phyloP scores from a whole-genome alignment of 768 basidiomycete species.

The Auricularia cornea region DNA sequence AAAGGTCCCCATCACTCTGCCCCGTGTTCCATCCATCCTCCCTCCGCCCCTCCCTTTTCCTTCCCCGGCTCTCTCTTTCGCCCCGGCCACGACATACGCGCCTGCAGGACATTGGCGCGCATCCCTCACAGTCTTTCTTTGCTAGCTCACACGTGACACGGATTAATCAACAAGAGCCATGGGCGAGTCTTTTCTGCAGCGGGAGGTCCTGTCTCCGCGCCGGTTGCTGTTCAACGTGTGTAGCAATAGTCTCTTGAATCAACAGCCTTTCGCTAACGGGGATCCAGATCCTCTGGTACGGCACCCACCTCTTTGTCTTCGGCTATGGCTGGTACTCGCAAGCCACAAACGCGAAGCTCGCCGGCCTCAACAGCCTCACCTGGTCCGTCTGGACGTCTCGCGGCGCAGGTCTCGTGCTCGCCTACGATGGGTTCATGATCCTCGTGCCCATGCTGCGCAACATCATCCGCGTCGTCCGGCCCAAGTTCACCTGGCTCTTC shows the following conservation, averaged over 20 bases:
- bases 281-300: slow-evolving; percentile 53
- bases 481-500: slow-evolving; percentile 71
- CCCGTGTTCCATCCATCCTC: slow-evolving; percentile 13
- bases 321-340: slow-evolving; percentile 76
- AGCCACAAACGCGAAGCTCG: slow-evolving; percentile 53
- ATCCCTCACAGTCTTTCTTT: background rate
- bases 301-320: slow-evolving; percentile 64
- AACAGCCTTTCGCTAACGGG: background rate
- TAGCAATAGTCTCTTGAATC: too few species aligned
- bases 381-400: slow-evolving; percentile 88
- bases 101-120: background rate
- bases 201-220: slow-evolving; percentile 55
- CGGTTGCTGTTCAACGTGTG: slow-evolving; percentile 60
- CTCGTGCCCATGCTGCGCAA: slow-evolving; percentile 87
- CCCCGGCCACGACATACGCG: background rate
- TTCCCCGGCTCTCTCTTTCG: slow-evolving; percentile 1
- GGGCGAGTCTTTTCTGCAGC: slow-evolving; percentile 64
- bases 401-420: slow-evolving; percentile 85
- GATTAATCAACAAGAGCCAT: slow-evolving; percentile 26
- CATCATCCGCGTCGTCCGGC: slow-evolving; percentile 74
- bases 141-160: background rate
- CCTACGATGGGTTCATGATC: slow-evolving; percentile 78
- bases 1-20: slow-evolving; percentile 10
- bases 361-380: slow-evolving; percentile 67
- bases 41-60: slow-evolving; percentile 14